These are phyloP conservation scores for Circinella minor DNA, from an alignment of 371 early-diverging fungal species.

Conservation along the genomic window DNA sequence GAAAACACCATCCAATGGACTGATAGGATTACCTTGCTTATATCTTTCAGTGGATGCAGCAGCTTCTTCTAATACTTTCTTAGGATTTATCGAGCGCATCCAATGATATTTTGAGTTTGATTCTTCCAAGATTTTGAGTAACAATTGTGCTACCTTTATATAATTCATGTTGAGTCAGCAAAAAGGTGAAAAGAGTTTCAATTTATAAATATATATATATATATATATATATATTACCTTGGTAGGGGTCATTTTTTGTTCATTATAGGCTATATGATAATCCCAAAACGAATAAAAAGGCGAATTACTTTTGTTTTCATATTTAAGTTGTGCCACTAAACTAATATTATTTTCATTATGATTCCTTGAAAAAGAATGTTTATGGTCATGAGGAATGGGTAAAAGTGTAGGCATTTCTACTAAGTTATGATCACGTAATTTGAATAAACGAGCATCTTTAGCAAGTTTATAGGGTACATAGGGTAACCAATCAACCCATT, in stretches of 20 bases:
- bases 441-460: slow-evolving; percentile 26
- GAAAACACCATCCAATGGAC: slow-evolving; percentile 72
- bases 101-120: slow-evolving; percentile 28
- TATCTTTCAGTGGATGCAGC: slow-evolving; percentile 62
- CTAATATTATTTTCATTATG: slow-evolving; percentile 8
- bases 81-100: slow-evolving; percentile 42
- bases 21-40: slow-evolving; percentile 47
- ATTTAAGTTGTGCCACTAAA: not conserved
- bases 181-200: not conserved
- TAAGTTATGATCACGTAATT: slow-evolving; percentile 26
- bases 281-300: slow-evolving; percentile 42
- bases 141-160: slow-evolving; percentile 33
- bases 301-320: not conserved
- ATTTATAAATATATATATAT: too few species aligned
- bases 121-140: slow-evolving; percentile 24
- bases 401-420: slow-evolving; percentile 33
- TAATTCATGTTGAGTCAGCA: not conserved
- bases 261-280: slow-evolving; percentile 38
- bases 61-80: slow-evolving; percentile 57
- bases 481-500: slow-evolving; percentile 31
- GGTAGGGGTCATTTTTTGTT: slow-evolving; percentile 32
- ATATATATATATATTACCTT: slow-evolving; percentile 16
- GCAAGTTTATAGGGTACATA: slow-evolving; percentile 36
- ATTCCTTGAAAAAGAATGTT: not conserved
- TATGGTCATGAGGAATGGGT: slow-evolving; percentile 27